phyloP scores from a whole-genome alignment of 2,329 filamentous ascomycete species.

The Pseudogymnoascus sp. region DNA sequence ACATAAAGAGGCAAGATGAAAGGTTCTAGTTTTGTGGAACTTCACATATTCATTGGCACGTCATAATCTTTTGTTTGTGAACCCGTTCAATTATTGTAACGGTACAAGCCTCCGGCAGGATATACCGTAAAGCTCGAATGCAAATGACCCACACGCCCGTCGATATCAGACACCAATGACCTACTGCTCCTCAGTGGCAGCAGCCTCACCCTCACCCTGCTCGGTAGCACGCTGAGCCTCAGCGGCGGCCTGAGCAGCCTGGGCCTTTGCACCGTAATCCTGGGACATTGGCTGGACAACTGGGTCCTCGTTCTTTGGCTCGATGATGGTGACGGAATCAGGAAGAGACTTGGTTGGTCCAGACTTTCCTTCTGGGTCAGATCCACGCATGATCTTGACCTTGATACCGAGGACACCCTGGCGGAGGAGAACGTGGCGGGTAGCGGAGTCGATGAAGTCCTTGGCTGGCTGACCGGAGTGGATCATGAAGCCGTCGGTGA shows the following conservation, averaged over 20 bases:
- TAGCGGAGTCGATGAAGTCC: conserved; percentile 98
- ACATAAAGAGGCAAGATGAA: not conserved
- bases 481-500: conserved; percentile 99
- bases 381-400: conserved; percentile 99
- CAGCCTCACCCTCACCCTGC: conserved; percentile 44
- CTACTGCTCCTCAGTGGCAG: conserved; percentile 32
- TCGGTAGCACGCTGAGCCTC: conserved; percentile 50
- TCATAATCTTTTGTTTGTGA: conserved; percentile 15
- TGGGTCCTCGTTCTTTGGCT: conserved; percentile 98
- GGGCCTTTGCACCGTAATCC: conserved; percentile 95
- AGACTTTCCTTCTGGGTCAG: conserved; percentile 98
- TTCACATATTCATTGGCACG: conserved; percentile 31
- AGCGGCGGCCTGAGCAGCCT: conserved; percentile 61
- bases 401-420: conserved; percentile 99
- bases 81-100: conserved; percentile 23
- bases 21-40: conserved; percentile 22
- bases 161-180: conserved; percentile 20
- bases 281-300: conserved; percentile 93
- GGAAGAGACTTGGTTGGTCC: conserved; percentile 95
- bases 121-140: conserved; percentile 24
- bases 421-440: conserved; percentile 98
- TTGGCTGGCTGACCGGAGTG: conserved; percentile 99
- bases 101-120: conserved; percentile 26
- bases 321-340: conserved; percentile 98
- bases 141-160: conserved; percentile 28